A percentile compares a stretch with the other conserved stretches of the same genome.
These are phyloP conservation scores for Trichoderma oligosporum DNA, from an alignment of 2,329 filamentous ascomycete genomes.

Conservation along the genomic window DNA sequence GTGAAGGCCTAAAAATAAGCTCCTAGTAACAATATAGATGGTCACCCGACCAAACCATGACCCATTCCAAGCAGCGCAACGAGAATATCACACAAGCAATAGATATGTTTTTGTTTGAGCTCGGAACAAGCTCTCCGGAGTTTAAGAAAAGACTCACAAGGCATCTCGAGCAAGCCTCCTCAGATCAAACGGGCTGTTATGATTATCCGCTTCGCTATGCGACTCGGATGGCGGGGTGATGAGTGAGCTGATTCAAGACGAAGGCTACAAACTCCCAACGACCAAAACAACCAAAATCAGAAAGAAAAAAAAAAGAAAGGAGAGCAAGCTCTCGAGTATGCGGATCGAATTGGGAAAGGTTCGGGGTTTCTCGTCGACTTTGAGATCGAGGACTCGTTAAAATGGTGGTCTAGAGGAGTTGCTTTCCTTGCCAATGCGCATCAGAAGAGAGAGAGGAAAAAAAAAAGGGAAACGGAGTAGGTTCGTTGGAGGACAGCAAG, in stretches of 20 bases:
- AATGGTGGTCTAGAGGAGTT: not conserved
- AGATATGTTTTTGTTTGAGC: not conserved
- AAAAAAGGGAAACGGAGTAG: not conserved
- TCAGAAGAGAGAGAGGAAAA: not conserved
- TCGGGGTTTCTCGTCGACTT: not conserved
- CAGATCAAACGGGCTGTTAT: slow-evolving; percentile 20
- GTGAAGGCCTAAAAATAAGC: not conserved
- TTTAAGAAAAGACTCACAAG: slow-evolving; percentile 33
- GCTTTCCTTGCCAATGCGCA: not conserved
- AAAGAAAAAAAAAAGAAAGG: not conserved
- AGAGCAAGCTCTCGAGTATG: not conserved
- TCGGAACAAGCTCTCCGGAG: slow-evolving; percentile 12
- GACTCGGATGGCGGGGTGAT: slow-evolving; percentile 13
- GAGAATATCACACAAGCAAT: not conserved
- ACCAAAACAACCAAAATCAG: slow-evolving; percentile 4
- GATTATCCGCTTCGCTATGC: slow-evolving; percentile 1
- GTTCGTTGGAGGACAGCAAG: slow-evolving; percentile 5
- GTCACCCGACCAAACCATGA: not conserved
- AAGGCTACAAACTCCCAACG: slow-evolving; percentile 3
- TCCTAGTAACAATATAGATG: not conserved
- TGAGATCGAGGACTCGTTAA: not conserved
- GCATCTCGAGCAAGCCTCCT: slow-evolving; percentile 34
- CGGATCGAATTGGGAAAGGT: not conserved
- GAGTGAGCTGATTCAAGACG: not conserved
- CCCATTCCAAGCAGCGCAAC: slow-evolving; percentile 1